Percentiles rank a stretch among this genome's conserved stretches.
phyloP scores from a whole-genome alignment of 495 filamentous ascomycete genomes.

The Penicillium ucsense region DNA sequence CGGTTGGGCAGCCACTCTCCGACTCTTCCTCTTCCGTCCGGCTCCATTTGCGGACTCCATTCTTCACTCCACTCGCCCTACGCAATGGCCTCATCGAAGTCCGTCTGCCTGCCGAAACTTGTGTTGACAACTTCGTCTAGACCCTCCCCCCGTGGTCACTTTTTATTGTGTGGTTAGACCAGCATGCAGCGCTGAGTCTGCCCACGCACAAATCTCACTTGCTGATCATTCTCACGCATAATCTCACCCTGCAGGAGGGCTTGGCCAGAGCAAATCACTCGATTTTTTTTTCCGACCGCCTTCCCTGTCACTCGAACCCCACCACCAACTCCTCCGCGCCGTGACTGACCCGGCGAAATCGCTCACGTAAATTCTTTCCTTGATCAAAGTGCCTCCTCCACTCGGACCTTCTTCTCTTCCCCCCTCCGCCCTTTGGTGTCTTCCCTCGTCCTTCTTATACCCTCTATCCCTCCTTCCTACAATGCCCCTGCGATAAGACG shows the following conservation, averaged over 20 bases:
- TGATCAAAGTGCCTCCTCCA: too few relatives aligned
- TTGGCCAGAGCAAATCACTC: constrained; percentile 22
- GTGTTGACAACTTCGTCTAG: too few relatives aligned
- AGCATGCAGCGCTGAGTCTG: too few relatives aligned
- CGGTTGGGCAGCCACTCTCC: background rate
- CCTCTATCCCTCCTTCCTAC: constrained; percentile 1
- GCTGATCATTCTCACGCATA: too few relatives aligned
- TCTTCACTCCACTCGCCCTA: constrained; percentile 7
- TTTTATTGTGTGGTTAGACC: too few relatives aligned
- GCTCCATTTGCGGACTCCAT: background rate
- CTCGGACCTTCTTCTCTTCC: too few relatives aligned
- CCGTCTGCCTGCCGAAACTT: too few relatives aligned
- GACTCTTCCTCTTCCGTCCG: background rate
- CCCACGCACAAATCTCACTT: too few relatives aligned
- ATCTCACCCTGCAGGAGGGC: constrained; percentile 6
- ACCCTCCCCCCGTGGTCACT: too few relatives aligned
- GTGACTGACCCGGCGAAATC: constrained; percentile 8
- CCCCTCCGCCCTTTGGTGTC: too few relatives aligned
- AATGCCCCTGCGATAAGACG: constrained; percentile 24
- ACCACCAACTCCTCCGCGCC: background rate
- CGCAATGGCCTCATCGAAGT: background rate
- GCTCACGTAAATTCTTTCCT: constrained; percentile 8
- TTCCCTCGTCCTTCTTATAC: background rate
- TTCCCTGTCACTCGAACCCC: constrained; percentile 6
- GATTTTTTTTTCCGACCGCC: constrained; percentile 18